A percentile compares a stretch with the other conserved stretches of the same genome.
These are phyloP conservation scores for Neurospora africana DNA, from an alignment of 495 filamentous ascomycete species.

Conservation along the genomic window DNA sequence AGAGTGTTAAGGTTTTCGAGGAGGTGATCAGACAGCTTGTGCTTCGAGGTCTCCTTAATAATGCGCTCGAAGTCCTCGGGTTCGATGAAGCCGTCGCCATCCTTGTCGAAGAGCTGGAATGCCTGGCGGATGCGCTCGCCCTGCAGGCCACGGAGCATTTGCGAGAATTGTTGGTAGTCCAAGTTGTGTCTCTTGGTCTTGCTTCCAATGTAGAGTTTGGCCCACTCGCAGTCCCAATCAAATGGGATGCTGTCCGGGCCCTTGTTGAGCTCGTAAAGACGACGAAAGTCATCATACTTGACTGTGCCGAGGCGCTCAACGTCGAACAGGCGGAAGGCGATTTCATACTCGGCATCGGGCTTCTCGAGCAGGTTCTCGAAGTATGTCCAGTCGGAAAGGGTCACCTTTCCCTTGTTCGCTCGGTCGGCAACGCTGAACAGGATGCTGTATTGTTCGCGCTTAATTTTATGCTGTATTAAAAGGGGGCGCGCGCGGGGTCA, in stretches of 20 bases:
- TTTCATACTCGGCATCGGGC: constrained; percentile 97
- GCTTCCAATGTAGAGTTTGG: constrained; percentile 81
- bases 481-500: constrained; percentile 7
- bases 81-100: constrained; percentile 94
- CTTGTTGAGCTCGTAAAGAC: constrained; percentile 75
- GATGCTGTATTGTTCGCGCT: constrained; percentile 85
- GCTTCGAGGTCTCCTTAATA: constrained; percentile 81
- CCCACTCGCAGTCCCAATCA: constrained; percentile 96
- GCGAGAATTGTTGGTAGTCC: constrained; percentile 93
- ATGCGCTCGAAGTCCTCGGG: constrained; percentile 94
- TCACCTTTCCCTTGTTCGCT: constrained; percentile 57
- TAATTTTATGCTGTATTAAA: constrained; percentile 77
- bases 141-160: constrained; percentile 93
- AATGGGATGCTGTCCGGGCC: constrained; percentile 74
- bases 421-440: constrained; percentile 86
- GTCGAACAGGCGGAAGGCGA: constrained; percentile 94
- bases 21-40: constrained; percentile 95
- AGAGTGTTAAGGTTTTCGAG: constrained; percentile 88
- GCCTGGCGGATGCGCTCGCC: constrained; percentile 92
- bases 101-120: constrained; percentile 83
- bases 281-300: constrained; percentile 76
- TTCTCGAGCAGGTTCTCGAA: constrained; percentile 91
- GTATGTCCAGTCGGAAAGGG: constrained; percentile 73
- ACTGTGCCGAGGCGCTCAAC: constrained; percentile 68
- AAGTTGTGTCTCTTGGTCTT: constrained; percentile 76